Base-by-base conservation (phyloP, 1,284 basidiomycete species). In the Erythrobasidium hasegawianum region DNA sequence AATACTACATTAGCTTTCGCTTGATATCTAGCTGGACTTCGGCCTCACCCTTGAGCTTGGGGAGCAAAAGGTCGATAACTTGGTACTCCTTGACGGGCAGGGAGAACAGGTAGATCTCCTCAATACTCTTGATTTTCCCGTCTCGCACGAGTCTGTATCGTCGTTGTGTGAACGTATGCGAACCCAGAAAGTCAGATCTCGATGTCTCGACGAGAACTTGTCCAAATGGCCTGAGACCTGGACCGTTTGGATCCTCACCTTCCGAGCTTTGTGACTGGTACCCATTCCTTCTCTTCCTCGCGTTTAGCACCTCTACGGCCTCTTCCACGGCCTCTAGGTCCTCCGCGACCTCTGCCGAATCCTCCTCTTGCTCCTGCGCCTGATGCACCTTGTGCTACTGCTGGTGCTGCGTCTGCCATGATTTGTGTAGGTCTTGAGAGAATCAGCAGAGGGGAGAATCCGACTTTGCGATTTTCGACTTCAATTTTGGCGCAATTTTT, bases 81-180 rank as follows among this genome's bases (percentile, higher is more conserved):
- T 97, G 94, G 84, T 82, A 97, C 82, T 97, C 93, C 82, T 97
- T 97, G 80, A 97, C 89, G 72, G 96, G 94, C 72, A 99, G 89
- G 53, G 96, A 99, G 87, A 98, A 99, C 77, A 99, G 90, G 84
- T 98, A 99, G 82, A 98, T 97, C 80, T 99, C 96, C 81, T 99
- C 96, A 86, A 99, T 96, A 57, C 93, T 97, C 83, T 96, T 97
- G 84, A 99, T 97, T 84, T 98, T 98, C 77, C 94, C 94, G 77
- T 97, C 96, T 83, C 97, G 97, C 65, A 97, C 95, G 76, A 99
- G 62, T n/a, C n/a, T n/a, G n/a, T n/a, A n/a, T n/a, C n/a, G n/a
- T n/a, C n/a, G n/a, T n/a, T n/a, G n/a, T n/a, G n/a, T n/a, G 11
- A 11, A n/a, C 40, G n/a, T 11, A n/a, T n/a, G n/a, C n/a, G n/a